Conservation (phyloP, 2,329 filamentous ascomycete genomes). For the Penicillium brevicompactum region DNA sequence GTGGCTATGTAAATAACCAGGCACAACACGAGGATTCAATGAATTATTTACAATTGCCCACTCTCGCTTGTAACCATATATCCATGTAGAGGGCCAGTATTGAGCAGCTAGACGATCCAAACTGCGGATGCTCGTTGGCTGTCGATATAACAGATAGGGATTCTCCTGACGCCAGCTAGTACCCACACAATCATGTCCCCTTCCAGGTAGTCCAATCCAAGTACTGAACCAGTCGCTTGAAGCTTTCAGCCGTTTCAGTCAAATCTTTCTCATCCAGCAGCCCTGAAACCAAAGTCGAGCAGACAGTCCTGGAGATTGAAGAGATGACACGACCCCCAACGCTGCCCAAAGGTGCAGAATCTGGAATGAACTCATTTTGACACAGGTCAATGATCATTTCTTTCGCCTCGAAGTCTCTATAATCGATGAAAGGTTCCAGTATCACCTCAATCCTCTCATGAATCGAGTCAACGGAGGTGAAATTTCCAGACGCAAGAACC, state of each 20-base stretch:
- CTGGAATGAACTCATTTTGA: constrained; percentile 9
- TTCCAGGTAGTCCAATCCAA: background rate
- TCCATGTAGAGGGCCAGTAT: too few species aligned
- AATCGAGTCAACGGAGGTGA: constrained; percentile 15
- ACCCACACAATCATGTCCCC: background rate
- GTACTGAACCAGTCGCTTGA: background rate
- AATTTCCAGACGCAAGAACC: constrained; percentile 17
- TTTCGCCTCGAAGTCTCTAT: constrained; percentile 5
- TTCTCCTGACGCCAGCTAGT: background rate
- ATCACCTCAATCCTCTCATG: constrained; percentile 4
- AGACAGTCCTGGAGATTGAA: constrained; percentile 32
- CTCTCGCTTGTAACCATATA: background rate
- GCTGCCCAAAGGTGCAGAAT: constrained; percentile 6
- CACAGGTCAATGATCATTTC: constrained; percentile 6
- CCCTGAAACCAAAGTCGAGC: constrained; percentile 28
- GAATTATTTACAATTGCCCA: background rate
- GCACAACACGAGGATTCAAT: background rate
- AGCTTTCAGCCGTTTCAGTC: constrained; percentile 4
- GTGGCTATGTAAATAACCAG: background rate
- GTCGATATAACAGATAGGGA: background rate
- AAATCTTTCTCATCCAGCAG: constrained; percentile 22
- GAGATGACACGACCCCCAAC: constrained; percentile 29
- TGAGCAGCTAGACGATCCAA: too few species aligned
- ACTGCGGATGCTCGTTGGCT: background rate
- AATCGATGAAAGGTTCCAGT: constrained; percentile 12